These are phyloP conservation scores for Metschnikowia hibisci DNA, from an alignment of 805 yeast genomes.

Conservation along the genomic window DNA sequence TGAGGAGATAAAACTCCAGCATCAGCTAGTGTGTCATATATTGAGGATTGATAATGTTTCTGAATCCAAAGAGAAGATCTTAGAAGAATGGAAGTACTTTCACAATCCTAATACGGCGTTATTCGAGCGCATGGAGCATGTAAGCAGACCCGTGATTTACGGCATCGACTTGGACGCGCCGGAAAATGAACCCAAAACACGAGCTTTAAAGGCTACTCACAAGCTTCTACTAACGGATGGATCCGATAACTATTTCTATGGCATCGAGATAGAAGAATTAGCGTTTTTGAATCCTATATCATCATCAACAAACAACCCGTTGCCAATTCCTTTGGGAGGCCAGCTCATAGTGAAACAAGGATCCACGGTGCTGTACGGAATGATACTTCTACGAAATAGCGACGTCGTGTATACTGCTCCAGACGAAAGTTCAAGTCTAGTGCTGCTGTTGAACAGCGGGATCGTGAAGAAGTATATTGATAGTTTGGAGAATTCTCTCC, in stretches of 20 bases:
- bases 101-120: slow-evolving; percentile 58
- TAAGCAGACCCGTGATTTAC: slow-evolving; percentile 45
- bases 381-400: slow-evolving; percentile 32
- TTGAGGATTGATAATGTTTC: slow-evolving; percentile 53
- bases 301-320: slow-evolving; percentile 23
- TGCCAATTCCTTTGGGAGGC: slow-evolving; percentile 50
- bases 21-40: slow-evolving; percentile 47
- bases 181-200: slow-evolving; percentile 7
- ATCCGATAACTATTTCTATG: slow-evolving; percentile 49
- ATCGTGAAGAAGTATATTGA: slow-evolving; percentile 25
- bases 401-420: slow-evolving; percentile 34
- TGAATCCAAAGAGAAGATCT: slow-evolving; percentile 45
- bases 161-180: slow-evolving; percentile 39
- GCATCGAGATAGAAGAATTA: slow-evolving; percentile 52
- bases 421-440: slow-evolving; percentile 22
- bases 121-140: slow-evolving; percentile 48
- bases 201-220: slow-evolving; percentile 26
- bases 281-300: slow-evolving; percentile 39
- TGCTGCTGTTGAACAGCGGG: slow-evolving; percentile 30
- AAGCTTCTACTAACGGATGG: slow-evolving; percentile 58
- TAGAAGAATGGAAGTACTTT: slow-evolving; percentile 51
- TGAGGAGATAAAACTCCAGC: slow-evolving; percentile 9
- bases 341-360: slow-evolving; percentile 49
- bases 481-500: slow-evolving; percentile 25
- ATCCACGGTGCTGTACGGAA: slow-evolving; percentile 46